Evolutionary conservation across 2,329 filamentous ascomycete genomes (phyloP).

Genomic region (Lithohypha guttulata): DNA sequence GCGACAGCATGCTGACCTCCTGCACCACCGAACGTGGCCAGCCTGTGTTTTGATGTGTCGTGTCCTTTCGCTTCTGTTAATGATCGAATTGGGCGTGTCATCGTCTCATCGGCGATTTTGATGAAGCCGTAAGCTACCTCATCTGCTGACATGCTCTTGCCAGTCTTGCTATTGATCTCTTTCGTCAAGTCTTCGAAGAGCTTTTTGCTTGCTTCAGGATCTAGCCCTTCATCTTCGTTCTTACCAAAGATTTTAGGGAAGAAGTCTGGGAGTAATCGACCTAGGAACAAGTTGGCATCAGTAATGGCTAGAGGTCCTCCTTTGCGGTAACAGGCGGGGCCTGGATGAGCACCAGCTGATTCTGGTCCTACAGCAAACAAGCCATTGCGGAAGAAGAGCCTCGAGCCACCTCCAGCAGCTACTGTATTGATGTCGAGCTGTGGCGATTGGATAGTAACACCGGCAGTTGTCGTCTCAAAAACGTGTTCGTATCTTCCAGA

Average conservation of each 20-base stretch:
- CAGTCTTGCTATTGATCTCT: constrained; percentile 61
- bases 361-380: constrained; percentile 88
- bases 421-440: constrained; percentile 94
- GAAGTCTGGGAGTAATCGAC: constrained; percentile 77
- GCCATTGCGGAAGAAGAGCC: constrained; percentile 76
- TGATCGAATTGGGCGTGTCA: constrained; percentile 81
- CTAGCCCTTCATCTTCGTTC: constrained; percentile 73
- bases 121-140: constrained; percentile 89
- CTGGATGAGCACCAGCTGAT: constrained; percentile 81
- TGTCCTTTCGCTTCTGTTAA: constrained; percentile 88
- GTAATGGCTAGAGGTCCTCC: constrained; percentile 84
- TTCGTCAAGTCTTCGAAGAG: constrained; percentile 66
- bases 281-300: constrained; percentile 81
- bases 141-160: constrained; percentile 59
- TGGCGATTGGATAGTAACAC: constrained; percentile 86
- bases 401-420: constrained; percentile 62
- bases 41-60: constrained; percentile 78
- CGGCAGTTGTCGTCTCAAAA: constrained; percentile 86
- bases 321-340: constrained; percentile 86
- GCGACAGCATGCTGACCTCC: constrained; percentile 89
- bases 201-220: constrained; percentile 62
- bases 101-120: constrained; percentile 81
- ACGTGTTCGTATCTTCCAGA: constrained; percentile 83
- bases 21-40: constrained; percentile 85
- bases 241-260: constrained; percentile 94